Evolutionary conservation across 1,284 basidiomycete genomes (phyloP), one percentile per base, ranked within the genome.

Genomic region (Tremellales sp.): DNA sequence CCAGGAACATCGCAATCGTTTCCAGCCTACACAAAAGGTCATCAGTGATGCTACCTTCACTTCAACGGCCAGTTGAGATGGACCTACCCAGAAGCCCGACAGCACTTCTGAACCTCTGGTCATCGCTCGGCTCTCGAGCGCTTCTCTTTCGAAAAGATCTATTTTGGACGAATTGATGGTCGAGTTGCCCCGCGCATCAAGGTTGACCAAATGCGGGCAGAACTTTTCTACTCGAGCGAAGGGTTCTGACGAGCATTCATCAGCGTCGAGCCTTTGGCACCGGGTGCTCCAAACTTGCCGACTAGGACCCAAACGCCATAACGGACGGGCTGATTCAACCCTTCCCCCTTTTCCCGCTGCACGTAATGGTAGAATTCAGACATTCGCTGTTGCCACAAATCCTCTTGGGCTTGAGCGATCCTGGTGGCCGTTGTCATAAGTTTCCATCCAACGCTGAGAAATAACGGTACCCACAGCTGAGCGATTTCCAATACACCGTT

Each of bases 261-360:
- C 14, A 47, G 39, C 6, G 26, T 13, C 21, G 8, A 33, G 43
- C n/a, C 27, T n/a, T 39, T 35, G 35, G 37, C 14, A 42, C 24
- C n/a, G 27, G 34, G n/a, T 12, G n/a, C 9, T 37, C 25, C 26
- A 32, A 14, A 72, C 75, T 59, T 47, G 76, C 85, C 85, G 39
- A 84, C 80, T 14, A 95, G 78, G 13, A 94, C 79, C 68, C 86
- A 94, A 45, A 94, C 90, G 57, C 90, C 87, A 74, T 95, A 97
- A 45, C 77, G 67, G 34, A 88, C 68, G 4, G 84, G 78, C 10
- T 64, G 54, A 36, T 59, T 60, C 8, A 67, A 46, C 3, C 63
- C 66, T 48, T 71, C 66, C 1, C 63, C 67, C 13, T 54, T 43
- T 9, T 46, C 39, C 33, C 61, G 24, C 18, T 34, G 28, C 14